Base-by-base conservation (phyloP, 306 rosid species). In the Cicer cuneatum region DNA sequence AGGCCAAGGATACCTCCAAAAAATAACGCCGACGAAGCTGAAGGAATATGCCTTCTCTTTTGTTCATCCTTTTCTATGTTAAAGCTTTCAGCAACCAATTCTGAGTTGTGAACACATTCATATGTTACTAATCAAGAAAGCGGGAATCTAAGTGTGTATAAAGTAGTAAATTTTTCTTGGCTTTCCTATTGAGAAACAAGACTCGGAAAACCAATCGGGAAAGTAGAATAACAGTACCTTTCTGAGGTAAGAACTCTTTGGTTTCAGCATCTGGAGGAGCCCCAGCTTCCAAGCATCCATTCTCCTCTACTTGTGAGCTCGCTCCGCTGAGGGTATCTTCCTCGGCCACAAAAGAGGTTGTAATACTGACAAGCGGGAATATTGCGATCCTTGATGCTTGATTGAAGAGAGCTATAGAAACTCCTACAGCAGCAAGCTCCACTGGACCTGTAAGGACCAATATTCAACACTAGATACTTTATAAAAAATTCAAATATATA, bases 341-440 rank as follows among this genome's bases (percentile, higher is more conserved):
- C 86, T 93, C 98, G 2, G 98, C 98, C 71, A 93, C 98, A 64
- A 93, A 93, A 76, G 98, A 93, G 45, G 98, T 91, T 7, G 97
- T 93, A 81, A 91, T 87, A 79, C 97, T 93, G 47, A 93, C 98
- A 18, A 93, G 96, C 0, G 98, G 98, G 64, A 93, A 93, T 71
- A 93, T 93, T 14, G 97, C 92, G 1, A 93, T 90, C 78, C 96
- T 77, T 19, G 98, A 93, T 16, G 78, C 96, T 83, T 93, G 98
- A 83, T 93, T 93, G 81, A 93, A 93, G 72, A 93, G 80, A 69
- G 97, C 97, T 83, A 93, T 93, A 4, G 98, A 89, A 83, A 93
- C 97, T 54, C 98, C 98, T 48, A 93, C 98, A 53, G 97, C 98
- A 58, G 98, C 98, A 60, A 93, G 97, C 87, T 93, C 98, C 69